These are phyloP conservation scores for Annulohypoxylon maeteangense DNA, from an alignment of 495 filamentous ascomycete species.

Conservation along the genomic window DNA sequence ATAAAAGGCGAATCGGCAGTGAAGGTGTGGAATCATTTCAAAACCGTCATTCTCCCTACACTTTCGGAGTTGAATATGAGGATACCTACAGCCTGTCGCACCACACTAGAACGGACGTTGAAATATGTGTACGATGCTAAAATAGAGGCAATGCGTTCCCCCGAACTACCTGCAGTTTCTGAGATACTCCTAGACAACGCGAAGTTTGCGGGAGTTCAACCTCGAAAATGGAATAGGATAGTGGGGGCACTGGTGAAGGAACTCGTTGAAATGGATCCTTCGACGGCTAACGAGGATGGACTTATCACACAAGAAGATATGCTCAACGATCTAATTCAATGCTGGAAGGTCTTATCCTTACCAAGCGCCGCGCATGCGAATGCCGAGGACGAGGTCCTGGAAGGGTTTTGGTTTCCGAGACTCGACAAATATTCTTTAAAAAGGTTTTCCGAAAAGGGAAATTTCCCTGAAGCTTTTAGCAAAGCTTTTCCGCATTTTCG, in stretches of 20 bases:
- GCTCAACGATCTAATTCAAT: slow-evolving; percentile 53
- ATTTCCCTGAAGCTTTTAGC: slow-evolving; percentile 46
- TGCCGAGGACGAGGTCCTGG: slow-evolving; percentile 21
- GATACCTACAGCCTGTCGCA: slow-evolving; percentile 37
- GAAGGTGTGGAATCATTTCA: slow-evolving; percentile 55
- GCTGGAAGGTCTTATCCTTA: slow-evolving; percentile 52
- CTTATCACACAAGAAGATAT: slow-evolving; percentile 48
- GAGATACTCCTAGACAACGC: slow-evolving; percentile 54
- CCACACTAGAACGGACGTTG: slow-evolving; percentile 40
- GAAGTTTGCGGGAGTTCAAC: slow-evolving; percentile 47
- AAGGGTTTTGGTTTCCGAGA: slow-evolving; percentile 41
- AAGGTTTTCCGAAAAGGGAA: slow-evolving; percentile 20
- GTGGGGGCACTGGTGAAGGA: slow-evolving; percentile 48
- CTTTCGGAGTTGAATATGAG: slow-evolving; percentile 29
- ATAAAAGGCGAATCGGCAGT: slow-evolving; percentile 34
- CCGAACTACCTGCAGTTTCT: slow-evolving; percentile 50
- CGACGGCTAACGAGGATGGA: no score
- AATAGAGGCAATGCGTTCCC: slow-evolving; percentile 45
- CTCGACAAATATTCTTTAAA: slow-evolving; percentile 22
- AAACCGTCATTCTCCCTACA: slow-evolving; percentile 50
- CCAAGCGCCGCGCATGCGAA: slow-evolving; percentile 22
- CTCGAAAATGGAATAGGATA: slow-evolving; percentile 47
- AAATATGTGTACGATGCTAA: slow-evolving; percentile 48
- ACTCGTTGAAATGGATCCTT: slow-evolving; percentile 46
- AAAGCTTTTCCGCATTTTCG: slow-evolving; percentile 48